Base-by-base conservation (phyloP, 2,329 filamentous ascomycete genomes). In the Ilyonectria mors-panacis region DNA sequence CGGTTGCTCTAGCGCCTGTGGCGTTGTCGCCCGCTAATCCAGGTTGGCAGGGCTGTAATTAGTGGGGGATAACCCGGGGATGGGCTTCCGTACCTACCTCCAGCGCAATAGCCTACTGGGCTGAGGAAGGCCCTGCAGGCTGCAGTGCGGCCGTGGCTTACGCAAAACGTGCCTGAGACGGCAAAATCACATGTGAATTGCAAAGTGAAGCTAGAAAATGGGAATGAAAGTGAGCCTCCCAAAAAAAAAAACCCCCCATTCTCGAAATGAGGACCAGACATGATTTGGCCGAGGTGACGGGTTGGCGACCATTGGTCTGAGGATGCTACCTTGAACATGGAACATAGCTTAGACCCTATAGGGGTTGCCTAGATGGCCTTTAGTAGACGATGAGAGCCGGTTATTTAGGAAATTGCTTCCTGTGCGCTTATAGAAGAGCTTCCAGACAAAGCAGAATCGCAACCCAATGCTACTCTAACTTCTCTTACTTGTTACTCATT, bases 1-100 rank as follows among this genome's bases (percentile, higher is more conserved):
- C 65, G 68, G 71, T 66, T 73, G 63, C 47, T 71, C 63, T 73
- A 72, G 71, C 67, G 67, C 66, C 58, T 74, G 69, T 72, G 65
- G 73, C 66, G 67, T 69, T 65, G 21, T 57, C 54, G 64, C 23
- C 60, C 60, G 66, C 70, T 74, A 73, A 65, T 35, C 19, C 50
- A 35, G 28, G 45, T 47, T 50, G 45, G 44, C 53, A 60, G 54
- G 63, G 47, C 23, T 47, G 35, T 65, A 51, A 30, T 33, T 33
- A 19, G 48, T 51, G 48, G 48, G 48, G 48, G 15, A n/a, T 42
- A 8, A 6, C 3, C 6, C 6, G 39, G 39, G 39, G n/a, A 5
- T 42, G 39, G n/a, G 6, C 15, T 5, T 50, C 19, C 21, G 47
- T 50, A 50, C n/a, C 45, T 6, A 17, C 37, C 17, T 39, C 17